phyloP scores from a whole-genome alignment of 306 rosid species.

The Sesbania bispinosa region DNA sequence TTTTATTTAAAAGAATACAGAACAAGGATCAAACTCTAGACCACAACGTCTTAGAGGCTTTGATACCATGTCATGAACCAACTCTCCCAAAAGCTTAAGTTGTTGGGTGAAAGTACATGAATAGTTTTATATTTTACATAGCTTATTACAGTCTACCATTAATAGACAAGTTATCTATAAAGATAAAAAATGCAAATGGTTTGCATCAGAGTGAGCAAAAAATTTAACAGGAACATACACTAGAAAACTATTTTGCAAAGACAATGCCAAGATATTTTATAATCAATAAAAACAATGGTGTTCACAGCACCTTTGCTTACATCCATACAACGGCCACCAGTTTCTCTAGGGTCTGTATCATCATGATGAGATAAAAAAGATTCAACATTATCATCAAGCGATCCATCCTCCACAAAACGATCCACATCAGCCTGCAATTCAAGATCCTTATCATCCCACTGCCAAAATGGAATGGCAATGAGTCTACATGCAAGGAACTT shows the following conservation, averaged over 20 bases:
- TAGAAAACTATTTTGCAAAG: not conserved
- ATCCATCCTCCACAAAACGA: constrained; percentile 91
- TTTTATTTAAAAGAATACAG: not conserved
- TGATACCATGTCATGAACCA: not conserved
- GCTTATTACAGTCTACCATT: not conserved
- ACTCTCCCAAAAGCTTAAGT: not conserved
- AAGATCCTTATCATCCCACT: constrained; percentile 98
- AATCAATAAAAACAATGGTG: constrained; percentile 25
- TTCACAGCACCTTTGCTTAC: constrained; percentile 85
- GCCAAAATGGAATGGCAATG: constrained; percentile 93
- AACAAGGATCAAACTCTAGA: not conserved
- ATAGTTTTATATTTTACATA: not conserved
- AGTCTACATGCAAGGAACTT: constrained; percentile 64
- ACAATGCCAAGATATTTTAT: not conserved
- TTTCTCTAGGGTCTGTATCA: constrained; percentile 88
- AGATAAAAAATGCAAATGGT: not conserved
- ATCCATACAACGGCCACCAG: constrained; percentile 92
- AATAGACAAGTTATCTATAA: not conserved
- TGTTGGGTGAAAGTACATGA: not conserved
- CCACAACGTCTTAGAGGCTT: not conserved
- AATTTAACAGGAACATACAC: not conserved
- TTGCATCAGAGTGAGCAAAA: not conserved
- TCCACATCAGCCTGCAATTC: constrained; percentile 99
- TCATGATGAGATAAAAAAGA: constrained; percentile 99
- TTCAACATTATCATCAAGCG: constrained; percentile 96